phyloP scores from a whole-genome alignment of 306 rosid species.

The Quercus robur region DNA sequence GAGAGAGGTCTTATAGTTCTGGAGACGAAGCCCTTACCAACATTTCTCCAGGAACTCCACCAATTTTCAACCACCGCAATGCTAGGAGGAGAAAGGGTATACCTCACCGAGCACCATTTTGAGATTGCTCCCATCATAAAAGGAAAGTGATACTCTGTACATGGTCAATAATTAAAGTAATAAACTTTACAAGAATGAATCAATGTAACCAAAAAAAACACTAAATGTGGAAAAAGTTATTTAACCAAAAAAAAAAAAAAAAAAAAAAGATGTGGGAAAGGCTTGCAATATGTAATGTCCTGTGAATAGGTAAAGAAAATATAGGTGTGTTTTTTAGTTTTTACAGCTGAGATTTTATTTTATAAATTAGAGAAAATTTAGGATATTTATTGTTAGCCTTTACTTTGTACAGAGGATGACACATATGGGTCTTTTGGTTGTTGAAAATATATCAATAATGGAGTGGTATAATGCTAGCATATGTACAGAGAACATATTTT shows the following conservation, averaged over 20 bases:
- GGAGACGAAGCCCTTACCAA: constrained; percentile 18
- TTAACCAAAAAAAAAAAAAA: no score
- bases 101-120: constrained; percentile 51
- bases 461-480: background rate
- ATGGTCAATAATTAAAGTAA: background rate
- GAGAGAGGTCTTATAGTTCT: constrained; percentile 11
- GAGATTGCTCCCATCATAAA: background rate
- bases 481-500: background rate
- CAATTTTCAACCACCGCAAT: constrained; percentile 39
- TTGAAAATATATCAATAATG: background rate
- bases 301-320: background rate
- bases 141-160: background rate
- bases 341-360: background rate
- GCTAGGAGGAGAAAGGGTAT: constrained; percentile 49
- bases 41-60: constrained; percentile 41
- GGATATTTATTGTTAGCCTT: background rate
- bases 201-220: background rate
- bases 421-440: background rate
- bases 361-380: background rate
- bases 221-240: background rate
- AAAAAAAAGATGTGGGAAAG: background rate
- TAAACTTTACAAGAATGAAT: background rate
- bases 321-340: background rate
- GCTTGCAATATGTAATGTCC: background rate
- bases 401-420: background rate